A percentile compares a stretch with the other conserved stretches of the same genome.
Evolutionary conservation across 352 stramenopile species (phyloP).

Genomic region (Phytopythium cucurbitacearum): DNA sequence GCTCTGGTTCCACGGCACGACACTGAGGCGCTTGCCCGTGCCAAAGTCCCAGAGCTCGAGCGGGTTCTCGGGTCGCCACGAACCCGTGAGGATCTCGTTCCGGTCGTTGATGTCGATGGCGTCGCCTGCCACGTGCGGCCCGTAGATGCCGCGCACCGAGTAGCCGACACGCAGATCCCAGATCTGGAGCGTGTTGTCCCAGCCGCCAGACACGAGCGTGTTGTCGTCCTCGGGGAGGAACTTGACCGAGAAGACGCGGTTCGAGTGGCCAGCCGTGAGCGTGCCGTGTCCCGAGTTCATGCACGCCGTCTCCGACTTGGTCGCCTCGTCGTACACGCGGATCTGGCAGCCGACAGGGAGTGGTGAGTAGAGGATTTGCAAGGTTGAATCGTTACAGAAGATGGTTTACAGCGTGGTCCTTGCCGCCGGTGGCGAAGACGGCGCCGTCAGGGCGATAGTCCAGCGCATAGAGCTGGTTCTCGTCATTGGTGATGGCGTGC

Average conservation of each 20-base stretch:
- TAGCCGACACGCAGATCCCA: conserved; percentile 87
- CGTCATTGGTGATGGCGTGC: conserved; percentile 82
- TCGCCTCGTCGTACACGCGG: conserved; percentile 88
- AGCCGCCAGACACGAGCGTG: conserved; percentile 83
- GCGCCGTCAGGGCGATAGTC: conserved; percentile 84
- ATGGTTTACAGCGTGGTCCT: conserved; percentile 67
- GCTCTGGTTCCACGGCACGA: conserved; percentile 86
- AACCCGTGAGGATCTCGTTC: conserved; percentile 87
- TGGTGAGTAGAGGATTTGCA: too few species aligned
- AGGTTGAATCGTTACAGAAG: too few species aligned
- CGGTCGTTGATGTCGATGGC: conserved; percentile 70
- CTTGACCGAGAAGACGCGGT: conserved; percentile 91
- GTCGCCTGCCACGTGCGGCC: conserved; percentile 84
- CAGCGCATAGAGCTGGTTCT: conserved; percentile 89
- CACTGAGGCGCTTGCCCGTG: conserved; percentile 65
- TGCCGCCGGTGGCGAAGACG: conserved; percentile 86
- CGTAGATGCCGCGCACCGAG: conserved; percentile 88
- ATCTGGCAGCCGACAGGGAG: conserved; percentile 11
- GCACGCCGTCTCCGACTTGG: conserved; percentile 67
- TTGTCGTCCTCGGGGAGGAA: conserved; percentile 81
- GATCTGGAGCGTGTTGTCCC: conserved; percentile 93
- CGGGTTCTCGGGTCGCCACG: conserved; percentile 86
- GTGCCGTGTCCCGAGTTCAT: conserved; percentile 64
- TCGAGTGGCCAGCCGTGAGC: conserved; percentile 84
- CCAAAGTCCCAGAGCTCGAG: conserved; percentile 91